Conservation (phyloP, 306 rosid species). For the Lupinus albus region DNA sequence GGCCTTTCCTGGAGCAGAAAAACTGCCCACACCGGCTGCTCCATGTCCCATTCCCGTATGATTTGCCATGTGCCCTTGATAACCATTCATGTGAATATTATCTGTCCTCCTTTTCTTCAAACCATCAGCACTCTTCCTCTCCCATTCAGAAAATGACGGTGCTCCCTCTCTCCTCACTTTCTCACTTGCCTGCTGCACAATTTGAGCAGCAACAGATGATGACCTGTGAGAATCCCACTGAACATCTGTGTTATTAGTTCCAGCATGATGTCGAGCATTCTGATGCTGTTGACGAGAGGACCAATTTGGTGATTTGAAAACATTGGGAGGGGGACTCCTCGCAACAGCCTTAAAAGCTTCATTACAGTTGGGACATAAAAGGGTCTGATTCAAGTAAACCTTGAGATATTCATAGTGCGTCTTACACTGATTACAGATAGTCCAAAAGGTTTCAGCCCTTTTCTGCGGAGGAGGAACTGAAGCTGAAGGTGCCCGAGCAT, state of each 20-base stretch:
- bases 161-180: slow-evolving; percentile 74
- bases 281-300: slow-evolving; percentile 68
- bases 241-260: slow-evolving; percentile 46
- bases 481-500: slow-evolving; percentile 45
- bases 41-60: slow-evolving; percentile 61
- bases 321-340: slow-evolving; percentile 80
- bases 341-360: slow-evolving; percentile 82
- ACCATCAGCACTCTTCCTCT: slow-evolving; percentile 53
- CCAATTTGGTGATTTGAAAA: slow-evolving; percentile 67
- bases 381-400: slow-evolving; percentile 80
- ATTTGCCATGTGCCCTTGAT: slow-evolving; percentile 58
- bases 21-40: slow-evolving; percentile 50
- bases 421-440: slow-evolving; percentile 79
- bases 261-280: slow-evolving; percentile 51
- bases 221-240: slow-evolving; percentile 67
- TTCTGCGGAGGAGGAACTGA: slow-evolving; percentile 51
- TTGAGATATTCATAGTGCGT: slow-evolving; percentile 92
- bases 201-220: slow-evolving; percentile 69
- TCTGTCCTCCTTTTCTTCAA: slow-evolving; percentile 66
- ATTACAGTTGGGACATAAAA: slow-evolving; percentile 80
- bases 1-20: slow-evolving; percentile 55
- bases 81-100: slow-evolving; percentile 56
- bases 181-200: slow-evolving; percentile 83
- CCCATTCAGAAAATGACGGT: slow-evolving; percentile 65
- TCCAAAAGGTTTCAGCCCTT: slow-evolving; percentile 89